Conservation (phyloP, 2,329 filamentous ascomycete species). For the Eutypella sp. region DNA sequence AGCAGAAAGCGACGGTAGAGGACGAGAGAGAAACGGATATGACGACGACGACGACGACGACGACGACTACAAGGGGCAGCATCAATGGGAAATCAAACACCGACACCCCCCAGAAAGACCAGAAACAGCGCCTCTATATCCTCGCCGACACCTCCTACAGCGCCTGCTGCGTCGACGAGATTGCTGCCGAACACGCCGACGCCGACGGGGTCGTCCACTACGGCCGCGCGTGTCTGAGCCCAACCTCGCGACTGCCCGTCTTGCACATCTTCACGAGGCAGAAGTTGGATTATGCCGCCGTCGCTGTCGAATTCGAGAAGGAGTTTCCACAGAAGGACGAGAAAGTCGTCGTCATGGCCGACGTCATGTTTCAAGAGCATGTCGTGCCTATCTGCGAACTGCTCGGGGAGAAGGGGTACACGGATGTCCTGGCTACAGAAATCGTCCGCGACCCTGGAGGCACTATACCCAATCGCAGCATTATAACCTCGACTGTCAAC, state of each 20-base stretch:
- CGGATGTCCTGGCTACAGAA: conserved; percentile 60
- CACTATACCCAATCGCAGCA: conserved; percentile 75
- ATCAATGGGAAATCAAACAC: not conserved
- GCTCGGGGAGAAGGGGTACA: conserved; percentile 63
- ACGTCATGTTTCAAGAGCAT: conserved; percentile 80
- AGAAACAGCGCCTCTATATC: conserved; percentile 60
- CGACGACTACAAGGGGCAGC: no score
- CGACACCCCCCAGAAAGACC: not conserved
- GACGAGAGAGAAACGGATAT: not conserved
- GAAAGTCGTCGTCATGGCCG: conserved; percentile 77
- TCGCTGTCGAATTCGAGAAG: conserved; percentile 57
- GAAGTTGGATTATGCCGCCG: conserved; percentile 56
- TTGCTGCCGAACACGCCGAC: conserved; percentile 88
- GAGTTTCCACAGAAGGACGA: conserved; percentile 61
- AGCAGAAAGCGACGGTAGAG: conserved; percentile 4
- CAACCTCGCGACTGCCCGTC: conserved; percentile 80
- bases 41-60: no score
- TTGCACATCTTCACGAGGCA: conserved; percentile 85
- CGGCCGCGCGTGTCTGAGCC: conserved; percentile 85
- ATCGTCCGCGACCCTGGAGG: conserved; percentile 76
- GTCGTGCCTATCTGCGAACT: conserved; percentile 51
- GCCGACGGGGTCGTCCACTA: conserved; percentile 94
- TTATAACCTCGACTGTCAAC: conserved; percentile 30
- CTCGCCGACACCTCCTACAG: conserved; percentile 95
- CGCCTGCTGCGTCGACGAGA: conserved; percentile 93